Evolutionary conservation across 768 basidiomycete species (phyloP), one percentile per base, ranked within the genome.

Genomic region (Trametes coccinea): DNA sequence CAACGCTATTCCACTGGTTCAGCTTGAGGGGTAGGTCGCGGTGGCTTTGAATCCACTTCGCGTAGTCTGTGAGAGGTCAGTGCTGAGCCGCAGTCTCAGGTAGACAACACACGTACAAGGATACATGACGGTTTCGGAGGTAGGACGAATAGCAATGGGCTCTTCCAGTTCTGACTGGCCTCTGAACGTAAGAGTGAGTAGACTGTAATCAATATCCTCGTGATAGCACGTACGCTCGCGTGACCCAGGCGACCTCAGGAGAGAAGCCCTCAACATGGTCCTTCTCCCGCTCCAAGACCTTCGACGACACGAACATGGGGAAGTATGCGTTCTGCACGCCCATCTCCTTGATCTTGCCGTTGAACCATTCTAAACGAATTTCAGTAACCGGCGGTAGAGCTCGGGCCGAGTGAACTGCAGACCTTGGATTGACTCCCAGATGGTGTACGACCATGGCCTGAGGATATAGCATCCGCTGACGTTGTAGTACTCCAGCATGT

Each of bases 191-290:
- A 27, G 29, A 10, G 58, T 34, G 11, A 61, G 56, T 39, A n/a
- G 27, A 37, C 9, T 34, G 33, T 16, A 2, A 16, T 29, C 51
- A 16, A 37, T 9, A 10, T 17, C 13, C 6, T n/a, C 4, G 3
- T 2, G 10, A n/a, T 7, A 9, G 29, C 31, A 65, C 92, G 71
- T 70, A 94, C 92, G 96, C 96, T 76, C 85, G 82, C 29, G 97
- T 99, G 59, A 99, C 97, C 97, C 97, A 99, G n/a, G 97, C 97
- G 37, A 99, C 97, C 76, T 99, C 97, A 3, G 97, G 95, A 59
- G 96, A 96, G 78, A 99, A 99, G 2, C 97, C 97, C 74, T 98
- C 97, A 61, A 99, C 93, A 73, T 99, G 97, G 69, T 98, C 88
- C 79, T 98, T 98, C 76, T 99, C 97, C 55, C 92, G 84, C 75